Evolutionary conservation across 805 yeast species (phyloP).

Genomic region (Lipomyces chichibuensis): DNA sequence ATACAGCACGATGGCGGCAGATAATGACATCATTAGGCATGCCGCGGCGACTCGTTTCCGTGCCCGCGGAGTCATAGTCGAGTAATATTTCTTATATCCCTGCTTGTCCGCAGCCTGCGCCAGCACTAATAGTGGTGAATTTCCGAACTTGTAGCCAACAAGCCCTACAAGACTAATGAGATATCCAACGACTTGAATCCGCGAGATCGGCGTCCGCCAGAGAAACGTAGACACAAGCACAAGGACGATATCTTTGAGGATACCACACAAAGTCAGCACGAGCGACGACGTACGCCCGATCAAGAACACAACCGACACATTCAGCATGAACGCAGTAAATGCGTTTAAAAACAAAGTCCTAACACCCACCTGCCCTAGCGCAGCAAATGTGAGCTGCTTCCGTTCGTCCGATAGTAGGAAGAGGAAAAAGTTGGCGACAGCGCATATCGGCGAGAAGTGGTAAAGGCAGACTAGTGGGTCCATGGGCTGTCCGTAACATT

Average conservation of each 20-base stretch:
- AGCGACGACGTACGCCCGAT: constrained; percentile 38
- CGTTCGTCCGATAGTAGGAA: constrained; percentile 28
- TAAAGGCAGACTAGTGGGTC: constrained; percentile 39
- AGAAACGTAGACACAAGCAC: constrained; percentile 36
- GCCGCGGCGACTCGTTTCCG: constrained; percentile 18
- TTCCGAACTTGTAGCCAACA: constrained; percentile 37
- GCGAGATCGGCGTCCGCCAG: constrained; percentile 38
- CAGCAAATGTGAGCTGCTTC: constrained; percentile 21
- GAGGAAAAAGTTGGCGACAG: constrained; percentile 24
- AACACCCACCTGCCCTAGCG: constrained; percentile 27
- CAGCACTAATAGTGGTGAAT: constrained; percentile 23
- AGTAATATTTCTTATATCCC: constrained; percentile 17
- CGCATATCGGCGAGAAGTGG: constrained; percentile 39
- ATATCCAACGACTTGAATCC: constrained; percentile 37
- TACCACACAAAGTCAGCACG: constrained; percentile 39
- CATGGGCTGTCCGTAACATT: constrained; percentile 31
- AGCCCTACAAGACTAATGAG: constrained; percentile 36
- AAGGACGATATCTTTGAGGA: constrained; percentile 38
- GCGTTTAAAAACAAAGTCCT: constrained; percentile 32
- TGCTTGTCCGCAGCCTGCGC: constrained; percentile 21
- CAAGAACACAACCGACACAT: constrained; percentile 38
- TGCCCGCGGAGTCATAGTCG: constrained; percentile 3
- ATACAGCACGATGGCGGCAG: constrained; percentile 17
- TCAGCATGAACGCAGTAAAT: constrained; percentile 34
- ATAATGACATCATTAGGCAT: constrained; percentile 9